A percentile compares a stretch with the other conserved stretches of the same genome.
These are phyloP conservation scores for Candida andamanensis DNA, from an alignment of 805 yeast species.

Conservation along the genomic window DNA sequence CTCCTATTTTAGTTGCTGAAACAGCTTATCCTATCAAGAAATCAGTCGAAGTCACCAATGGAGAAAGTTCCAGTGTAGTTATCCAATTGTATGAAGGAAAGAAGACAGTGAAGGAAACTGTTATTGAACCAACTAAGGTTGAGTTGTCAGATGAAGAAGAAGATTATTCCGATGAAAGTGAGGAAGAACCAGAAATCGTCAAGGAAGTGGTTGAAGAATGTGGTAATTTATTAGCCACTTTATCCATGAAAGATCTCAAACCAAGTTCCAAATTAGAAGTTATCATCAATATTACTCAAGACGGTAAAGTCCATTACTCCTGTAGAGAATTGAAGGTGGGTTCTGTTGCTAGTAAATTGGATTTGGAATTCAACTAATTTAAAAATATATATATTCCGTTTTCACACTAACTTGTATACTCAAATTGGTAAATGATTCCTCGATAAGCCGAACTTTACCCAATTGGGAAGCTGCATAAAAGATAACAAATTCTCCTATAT, in stretches of 20 bases:
- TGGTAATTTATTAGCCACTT: conserved; percentile 71
- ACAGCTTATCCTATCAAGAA: conserved; percentile 90
- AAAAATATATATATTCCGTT: neutral
- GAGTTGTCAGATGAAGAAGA: conserved; percentile 43
- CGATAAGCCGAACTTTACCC: too few relatives aligned
- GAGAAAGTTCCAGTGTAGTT: conserved; percentile 52
- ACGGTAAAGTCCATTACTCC: conserved; percentile 58
- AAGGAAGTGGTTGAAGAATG: conserved; percentile 71
- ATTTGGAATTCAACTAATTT: conserved; percentile 16
- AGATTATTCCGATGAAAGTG: conserved; percentile 45
- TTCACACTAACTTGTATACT: neutral
- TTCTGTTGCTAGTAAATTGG: conserved; percentile 52
- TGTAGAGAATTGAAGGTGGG: conserved; percentile 65
- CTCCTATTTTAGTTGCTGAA: conserved; percentile 70
- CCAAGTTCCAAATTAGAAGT: conserved; percentile 65
- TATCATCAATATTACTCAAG: conserved; percentile 58
- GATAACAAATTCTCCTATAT: too few relatives aligned
- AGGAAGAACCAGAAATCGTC: conserved; percentile 86
- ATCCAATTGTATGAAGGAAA: conserved; percentile 82
- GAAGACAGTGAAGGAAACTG: conserved; percentile 76
- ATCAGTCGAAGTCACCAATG: conserved; percentile 58
- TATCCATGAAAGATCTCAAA: conserved; percentile 66
- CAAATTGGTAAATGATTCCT: neutral
- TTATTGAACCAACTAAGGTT: conserved; percentile 57
- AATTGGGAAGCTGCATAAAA: too few relatives aligned